A percentile compares a stretch with the other conserved stretches of the same genome.
These are phyloP conservation scores for Tricholoma terreum DNA, from an alignment of 768 basidiomycete genomes.

Conservation along the genomic window DNA sequence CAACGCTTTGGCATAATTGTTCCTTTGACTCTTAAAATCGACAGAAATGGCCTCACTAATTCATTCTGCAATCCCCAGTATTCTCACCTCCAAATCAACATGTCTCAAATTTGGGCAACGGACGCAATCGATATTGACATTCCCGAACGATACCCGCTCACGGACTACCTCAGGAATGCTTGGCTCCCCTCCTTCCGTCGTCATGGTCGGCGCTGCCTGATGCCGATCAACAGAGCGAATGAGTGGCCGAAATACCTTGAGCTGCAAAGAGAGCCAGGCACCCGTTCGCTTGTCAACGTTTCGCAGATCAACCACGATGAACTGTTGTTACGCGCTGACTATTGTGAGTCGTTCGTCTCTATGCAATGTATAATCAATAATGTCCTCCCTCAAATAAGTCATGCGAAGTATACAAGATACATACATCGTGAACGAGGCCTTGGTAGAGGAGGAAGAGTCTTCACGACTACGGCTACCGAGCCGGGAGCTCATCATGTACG, in stretches of 20 bases:
- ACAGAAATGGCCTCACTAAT: too few relatives aligned
- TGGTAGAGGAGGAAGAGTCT: constrained; percentile 8
- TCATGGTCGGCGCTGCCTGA: constrained; percentile 3
- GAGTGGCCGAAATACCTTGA: constrained; percentile 17
- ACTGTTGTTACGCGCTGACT: constrained; percentile 2
- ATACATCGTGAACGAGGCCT: constrained; percentile 2
- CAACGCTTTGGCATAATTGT: too few relatives aligned
- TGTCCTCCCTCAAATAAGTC: not conserved
- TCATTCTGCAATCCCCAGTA: too few relatives aligned
- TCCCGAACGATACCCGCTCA: constrained; percentile 3
- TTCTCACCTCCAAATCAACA: not conserved
- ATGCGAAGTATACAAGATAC: constrained; percentile 1
- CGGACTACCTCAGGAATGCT: constrained; percentile 9
- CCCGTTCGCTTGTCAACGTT: constrained; percentile 4
- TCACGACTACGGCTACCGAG: constrained; percentile 14
- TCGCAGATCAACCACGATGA: constrained; percentile 4
- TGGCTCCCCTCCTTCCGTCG: constrained; percentile 13
- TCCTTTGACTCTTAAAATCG: too few relatives aligned
- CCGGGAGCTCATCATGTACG: constrained; percentile 11
- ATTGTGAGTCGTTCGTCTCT: constrained; percentile 1
- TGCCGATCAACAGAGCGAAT: constrained; percentile 3
- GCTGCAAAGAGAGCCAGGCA: constrained; percentile 10
- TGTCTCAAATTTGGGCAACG: not conserved
- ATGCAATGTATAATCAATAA: not conserved
- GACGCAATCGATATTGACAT: not conserved